Conservation (phyloP, 2,329 filamentous ascomycete genomes). For the Penicillium rolfsii region DNA sequence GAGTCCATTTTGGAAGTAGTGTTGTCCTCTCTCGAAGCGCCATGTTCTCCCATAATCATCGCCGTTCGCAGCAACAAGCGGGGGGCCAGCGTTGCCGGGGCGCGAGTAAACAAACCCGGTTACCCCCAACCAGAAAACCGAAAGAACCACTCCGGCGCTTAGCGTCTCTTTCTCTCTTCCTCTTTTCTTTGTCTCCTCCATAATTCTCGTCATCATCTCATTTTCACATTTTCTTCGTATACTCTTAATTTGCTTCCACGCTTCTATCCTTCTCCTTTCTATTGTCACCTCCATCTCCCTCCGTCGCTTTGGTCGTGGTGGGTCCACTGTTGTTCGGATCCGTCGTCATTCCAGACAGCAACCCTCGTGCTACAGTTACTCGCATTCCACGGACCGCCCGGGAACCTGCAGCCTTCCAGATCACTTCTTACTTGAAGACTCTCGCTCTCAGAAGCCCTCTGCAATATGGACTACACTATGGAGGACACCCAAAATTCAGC, state of each 20-base stretch:
- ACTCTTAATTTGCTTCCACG: background rate
- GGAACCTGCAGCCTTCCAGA: conserved; percentile 21
- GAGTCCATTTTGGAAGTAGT: too few relatives aligned
- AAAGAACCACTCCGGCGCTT: conserved; percentile 3
- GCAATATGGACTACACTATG: conserved; percentile 58
- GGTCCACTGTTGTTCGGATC: conserved; percentile 33
- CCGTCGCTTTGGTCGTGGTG: conserved; percentile 24
- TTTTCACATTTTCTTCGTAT: conserved; percentile 3
- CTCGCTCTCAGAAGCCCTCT: background rate
- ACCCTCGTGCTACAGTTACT: conserved; percentile 31
- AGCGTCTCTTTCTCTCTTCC: conserved; percentile 3
- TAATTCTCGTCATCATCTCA: background rate
- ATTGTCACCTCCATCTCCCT: conserved; percentile 5
- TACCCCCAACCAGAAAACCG: background rate
- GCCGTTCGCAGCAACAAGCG: conserved; percentile 4
- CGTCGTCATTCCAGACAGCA: conserved; percentile 41
- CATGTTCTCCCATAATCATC: background rate
- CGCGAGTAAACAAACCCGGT: conserved; percentile 21
- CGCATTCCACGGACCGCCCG: conserved; percentile 26
- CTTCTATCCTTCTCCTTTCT: conserved; percentile 7
- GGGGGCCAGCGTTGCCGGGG: conserved; percentile 24
- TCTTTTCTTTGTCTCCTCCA: background rate
- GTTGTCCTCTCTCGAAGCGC: too few relatives aligned
- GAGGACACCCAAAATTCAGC: conserved; percentile 70
- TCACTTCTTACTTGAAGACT: conserved; percentile 8